These are phyloP conservation scores for Sporisorium iseilematis-ciliati DNA, from an alignment of 1,284 basidiomycete genomes.

Conservation along the genomic window DNA sequence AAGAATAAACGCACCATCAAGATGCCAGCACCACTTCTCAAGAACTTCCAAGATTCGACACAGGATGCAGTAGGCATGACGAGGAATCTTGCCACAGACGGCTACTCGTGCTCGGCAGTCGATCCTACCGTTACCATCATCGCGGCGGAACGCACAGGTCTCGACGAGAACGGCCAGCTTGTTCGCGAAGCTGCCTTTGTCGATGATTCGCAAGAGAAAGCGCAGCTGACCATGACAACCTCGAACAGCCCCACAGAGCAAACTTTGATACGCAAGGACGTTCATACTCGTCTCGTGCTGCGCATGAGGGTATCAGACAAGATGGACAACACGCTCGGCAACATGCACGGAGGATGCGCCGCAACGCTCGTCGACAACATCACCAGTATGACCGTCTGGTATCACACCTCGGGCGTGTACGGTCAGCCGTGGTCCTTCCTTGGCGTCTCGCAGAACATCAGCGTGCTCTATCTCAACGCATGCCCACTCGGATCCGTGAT, in stretches of 20 bases:
- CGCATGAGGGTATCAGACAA: conserved; percentile 55
- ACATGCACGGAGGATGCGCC: conserved; percentile 59
- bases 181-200: conserved; percentile 38
- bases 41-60: conserved; percentile 42
- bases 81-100: conserved; percentile 20
- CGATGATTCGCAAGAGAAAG: conserved; percentile 30
- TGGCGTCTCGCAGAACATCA: conserved; percentile 65
- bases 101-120: conserved; percentile 42
- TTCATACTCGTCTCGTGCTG: conserved; percentile 42
- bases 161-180: conserved; percentile 31
- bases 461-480: conserved; percentile 61
- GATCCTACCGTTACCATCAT: conserved; percentile 33
- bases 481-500: conserved; percentile 57
- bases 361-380: conserved; percentile 60
- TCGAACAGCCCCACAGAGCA: conserved; percentile 16
- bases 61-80: conserved; percentile 51
- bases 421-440: conserved; percentile 61
- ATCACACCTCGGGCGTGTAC: conserved; percentile 51
- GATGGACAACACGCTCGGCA: conserved; percentile 60
- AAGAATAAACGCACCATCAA: background rate
- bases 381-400: conserved; percentile 47
- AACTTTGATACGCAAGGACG: conserved; percentile 37
- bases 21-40: conserved; percentile 36
- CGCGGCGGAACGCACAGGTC: conserved; percentile 37
- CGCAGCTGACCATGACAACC: conserved; percentile 30